These are phyloP conservation scores for Obelidium mucronatum DNA, from an alignment of 192 early-diverging fungal genomes.

Conservation along the genomic window DNA sequence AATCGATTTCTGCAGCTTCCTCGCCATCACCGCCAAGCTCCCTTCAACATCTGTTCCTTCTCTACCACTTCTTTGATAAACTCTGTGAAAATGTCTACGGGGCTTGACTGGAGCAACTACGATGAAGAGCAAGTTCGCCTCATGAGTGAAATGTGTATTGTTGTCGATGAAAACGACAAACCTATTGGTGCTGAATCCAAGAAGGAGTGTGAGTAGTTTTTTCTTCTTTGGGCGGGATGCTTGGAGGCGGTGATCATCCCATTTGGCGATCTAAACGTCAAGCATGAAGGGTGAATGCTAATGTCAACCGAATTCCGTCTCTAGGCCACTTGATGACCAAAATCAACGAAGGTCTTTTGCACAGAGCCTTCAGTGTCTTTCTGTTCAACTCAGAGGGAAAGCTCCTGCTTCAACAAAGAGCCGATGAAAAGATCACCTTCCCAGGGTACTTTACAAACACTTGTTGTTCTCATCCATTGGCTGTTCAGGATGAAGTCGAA, in stretches of 20 bases:
- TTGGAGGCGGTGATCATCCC: slow-evolving; percentile 11
- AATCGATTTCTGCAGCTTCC: background rate
- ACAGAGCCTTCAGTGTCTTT: slow-evolving; percentile 97
- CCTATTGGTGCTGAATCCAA: slow-evolving; percentile 87
- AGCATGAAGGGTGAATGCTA: too few relatives aligned
- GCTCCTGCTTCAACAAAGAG: slow-evolving; percentile 93
- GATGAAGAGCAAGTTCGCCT: slow-evolving; percentile 76
- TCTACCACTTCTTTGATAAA: background rate
- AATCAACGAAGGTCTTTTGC: slow-evolving; percentile 87
- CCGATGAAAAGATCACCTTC: slow-evolving; percentile 98
- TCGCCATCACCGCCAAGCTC: background rate
- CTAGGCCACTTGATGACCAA: slow-evolving; percentile 95
- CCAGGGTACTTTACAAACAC: slow-evolving; percentile 97
- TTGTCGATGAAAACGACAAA: slow-evolving; percentile 87
- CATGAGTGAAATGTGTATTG: slow-evolving; percentile 98
- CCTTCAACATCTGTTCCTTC: background rate
- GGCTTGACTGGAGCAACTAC: slow-evolving; percentile 49
- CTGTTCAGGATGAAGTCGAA: slow-evolving; percentile 76
- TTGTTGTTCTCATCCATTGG: slow-evolving; percentile 97
- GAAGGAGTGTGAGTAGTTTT: slow-evolving; percentile 78
- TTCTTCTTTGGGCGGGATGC: background rate
- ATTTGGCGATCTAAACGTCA: background rate
- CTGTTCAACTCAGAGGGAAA: slow-evolving; percentile 88
- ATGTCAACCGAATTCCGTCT: too few relatives aligned
- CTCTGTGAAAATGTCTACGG: slow-evolving; percentile 2